Conservation (phyloP, 2,329 filamentous ascomycete genomes). For the Pseudopyrenochaeta lycopersici region DNA sequence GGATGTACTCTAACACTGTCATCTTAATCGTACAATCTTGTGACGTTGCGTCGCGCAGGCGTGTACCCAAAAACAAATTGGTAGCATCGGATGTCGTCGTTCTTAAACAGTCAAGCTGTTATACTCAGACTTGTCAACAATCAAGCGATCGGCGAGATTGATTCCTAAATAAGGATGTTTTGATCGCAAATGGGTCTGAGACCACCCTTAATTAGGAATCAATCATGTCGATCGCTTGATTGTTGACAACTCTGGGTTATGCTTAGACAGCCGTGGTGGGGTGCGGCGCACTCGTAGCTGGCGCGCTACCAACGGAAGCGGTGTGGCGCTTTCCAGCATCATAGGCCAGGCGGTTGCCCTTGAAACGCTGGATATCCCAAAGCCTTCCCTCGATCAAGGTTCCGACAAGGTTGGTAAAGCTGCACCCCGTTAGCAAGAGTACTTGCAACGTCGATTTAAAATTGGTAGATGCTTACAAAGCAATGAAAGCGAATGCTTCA, state of each 20-base stretch:
- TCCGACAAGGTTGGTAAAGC: slow-evolving; percentile 28
- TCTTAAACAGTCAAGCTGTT: background rate
- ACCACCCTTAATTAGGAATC: no score
- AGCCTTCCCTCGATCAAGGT: slow-evolving; percentile 23
- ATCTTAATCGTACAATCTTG: background rate
- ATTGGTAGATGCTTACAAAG: slow-evolving; percentile 25
- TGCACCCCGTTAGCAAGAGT: slow-evolving; percentile 4
- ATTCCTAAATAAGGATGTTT: no score
- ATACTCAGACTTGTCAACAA: no score
- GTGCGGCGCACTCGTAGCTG: background rate
- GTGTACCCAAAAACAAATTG: background rate
- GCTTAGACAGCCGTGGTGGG: background rate
- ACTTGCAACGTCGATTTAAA: background rate
- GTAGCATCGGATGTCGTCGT: background rate
- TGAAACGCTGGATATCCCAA: slow-evolving; percentile 7
- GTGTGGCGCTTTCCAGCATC: slow-evolving; percentile 6
- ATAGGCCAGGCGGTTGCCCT: slow-evolving; percentile 11
- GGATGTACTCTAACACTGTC: background rate
- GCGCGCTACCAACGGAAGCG: slow-evolving; percentile 2
- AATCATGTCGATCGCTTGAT: no score
- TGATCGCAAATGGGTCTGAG: no score
- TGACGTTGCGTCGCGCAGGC: background rate
- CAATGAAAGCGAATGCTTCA: slow-evolving; percentile 33
- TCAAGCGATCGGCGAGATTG: no score
- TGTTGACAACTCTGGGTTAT: no score